Conservation (phyloP, 768 basidiomycete genomes). For the Mycena haematopus region DNA sequence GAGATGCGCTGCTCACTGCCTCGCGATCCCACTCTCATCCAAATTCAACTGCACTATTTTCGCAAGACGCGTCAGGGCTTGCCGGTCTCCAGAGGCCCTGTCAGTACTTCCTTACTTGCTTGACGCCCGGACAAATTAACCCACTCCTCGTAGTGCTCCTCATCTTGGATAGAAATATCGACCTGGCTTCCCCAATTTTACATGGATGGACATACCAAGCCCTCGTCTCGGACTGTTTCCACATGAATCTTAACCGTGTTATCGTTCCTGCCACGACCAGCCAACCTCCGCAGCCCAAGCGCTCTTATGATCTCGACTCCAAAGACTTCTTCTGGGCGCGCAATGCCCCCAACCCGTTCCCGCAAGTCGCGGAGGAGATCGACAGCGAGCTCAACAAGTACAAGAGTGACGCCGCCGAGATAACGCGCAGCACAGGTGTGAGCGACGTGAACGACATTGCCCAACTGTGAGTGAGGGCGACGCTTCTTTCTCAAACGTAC, state of each 20-base stretch:
- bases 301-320: constrained; percentile 93
- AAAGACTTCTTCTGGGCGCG: constrained; percentile 99
- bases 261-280: constrained; percentile 72
- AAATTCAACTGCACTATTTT: constrained; percentile 65
- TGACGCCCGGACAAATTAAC: constrained; percentile 19
- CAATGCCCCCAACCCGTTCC: constrained; percentile 96
- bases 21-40: constrained; percentile 61
- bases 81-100: constrained; percentile 88
- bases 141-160: constrained; percentile 72
- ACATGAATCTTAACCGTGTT: constrained; percentile 96
- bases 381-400: constrained; percentile 90
- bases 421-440: constrained; percentile 94
- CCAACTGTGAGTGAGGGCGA: constrained; percentile 81
- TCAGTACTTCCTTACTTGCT: constrained; percentile 48
- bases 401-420: constrained; percentile 95
- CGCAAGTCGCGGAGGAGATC: constrained; percentile 98
- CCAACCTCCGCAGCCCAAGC: constrained; percentile 52
- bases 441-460: constrained; percentile 95
- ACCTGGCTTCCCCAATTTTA: constrained; percentile 89
- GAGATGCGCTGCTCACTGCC: constrained; percentile 80
- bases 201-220: constrained; percentile 99
- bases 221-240: constrained; percentile 94
- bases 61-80: constrained; percentile 81
- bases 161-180: constrained; percentile 93
- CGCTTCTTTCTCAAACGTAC: no score